Percentiles rank a stretch among this genome's conserved stretches.
Conservation (phyloP, 768 basidiomycete genomes). For the Phlebiopsis gigantea region DNA sequence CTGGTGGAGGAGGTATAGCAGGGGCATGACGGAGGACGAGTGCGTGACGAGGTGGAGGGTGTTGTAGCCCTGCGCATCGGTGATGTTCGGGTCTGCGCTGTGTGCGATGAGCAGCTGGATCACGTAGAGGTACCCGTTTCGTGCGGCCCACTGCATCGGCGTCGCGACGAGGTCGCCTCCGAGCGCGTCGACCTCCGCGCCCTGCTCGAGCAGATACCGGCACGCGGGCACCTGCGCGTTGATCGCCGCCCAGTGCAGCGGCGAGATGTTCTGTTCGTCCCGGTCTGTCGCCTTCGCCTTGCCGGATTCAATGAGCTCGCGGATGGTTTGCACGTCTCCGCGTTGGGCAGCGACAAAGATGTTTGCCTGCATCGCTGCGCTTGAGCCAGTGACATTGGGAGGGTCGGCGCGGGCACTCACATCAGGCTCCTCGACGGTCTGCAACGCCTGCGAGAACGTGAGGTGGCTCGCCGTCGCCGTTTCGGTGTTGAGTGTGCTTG, state of each 20-base stretch:
- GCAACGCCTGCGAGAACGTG: constrained; percentile 40
- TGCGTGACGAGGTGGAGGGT: constrained; percentile 93
- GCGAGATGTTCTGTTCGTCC: constrained; percentile 89
- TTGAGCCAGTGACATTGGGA: constrained; percentile 1
- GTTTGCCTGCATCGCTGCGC: constrained; percentile 35
- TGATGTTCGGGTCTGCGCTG: constrained; percentile 87
- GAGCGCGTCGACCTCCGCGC: constrained; percentile 89
- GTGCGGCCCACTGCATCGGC: constrained; percentile 96
- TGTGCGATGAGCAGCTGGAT: constrained; percentile 88
- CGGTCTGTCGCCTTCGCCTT: constrained; percentile 68
- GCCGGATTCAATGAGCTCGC: constrained; percentile 65
- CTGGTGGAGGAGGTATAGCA: constrained; percentile 89
- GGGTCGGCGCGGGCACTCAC: constrained; percentile 24
- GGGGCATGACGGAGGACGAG: constrained; percentile 89
- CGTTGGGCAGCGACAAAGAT: constrained; percentile 87
- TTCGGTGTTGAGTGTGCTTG: constrained; percentile 35
- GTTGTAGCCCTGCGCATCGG: constrained; percentile 95
- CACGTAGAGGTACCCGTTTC: constrained; percentile 94
- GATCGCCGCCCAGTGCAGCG: constrained; percentile 97
- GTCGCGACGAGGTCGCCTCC: constrained; percentile 95
- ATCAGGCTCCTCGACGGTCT: constrained; percentile 34
- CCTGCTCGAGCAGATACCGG: constrained; percentile 82
- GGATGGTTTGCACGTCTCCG: constrained; percentile 67
- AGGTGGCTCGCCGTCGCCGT: constrained; percentile 40
- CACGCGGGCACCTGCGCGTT: constrained; percentile 92